These are phyloP conservation scores for Medicago ruthenica DNA, from an alignment of 306 rosid species.

Conservation along the genomic window DNA sequence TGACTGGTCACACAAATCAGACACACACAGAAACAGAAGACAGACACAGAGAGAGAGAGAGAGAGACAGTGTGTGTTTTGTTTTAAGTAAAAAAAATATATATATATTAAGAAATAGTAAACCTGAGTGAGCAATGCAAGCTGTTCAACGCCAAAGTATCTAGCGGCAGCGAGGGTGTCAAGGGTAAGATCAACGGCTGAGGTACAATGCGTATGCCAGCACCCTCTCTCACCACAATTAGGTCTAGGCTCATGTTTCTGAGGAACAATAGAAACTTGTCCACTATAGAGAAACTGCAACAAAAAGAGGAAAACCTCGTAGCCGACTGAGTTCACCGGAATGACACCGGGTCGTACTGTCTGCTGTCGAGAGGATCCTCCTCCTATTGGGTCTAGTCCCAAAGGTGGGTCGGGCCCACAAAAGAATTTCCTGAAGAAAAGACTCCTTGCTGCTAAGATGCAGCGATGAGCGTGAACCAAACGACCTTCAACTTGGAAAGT, in stretches of 20 bases:
- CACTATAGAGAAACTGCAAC: constrained; percentile 92
- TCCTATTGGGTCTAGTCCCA: constrained; percentile 58
- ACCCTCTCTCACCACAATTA: constrained; percentile 91
- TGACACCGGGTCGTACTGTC: constrained; percentile 53
- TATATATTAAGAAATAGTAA: background rate
- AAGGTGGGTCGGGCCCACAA: constrained; percentile 75
- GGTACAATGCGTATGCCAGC: constrained; percentile 99
- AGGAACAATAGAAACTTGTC: constrained; percentile 93
- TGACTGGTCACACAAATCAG: constrained; percentile 54
- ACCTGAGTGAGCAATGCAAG: constrained; percentile 99
- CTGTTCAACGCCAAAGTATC: constrained; percentile 95
- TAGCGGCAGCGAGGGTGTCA: constrained; percentile 91
- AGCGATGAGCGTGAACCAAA: constrained; percentile 87
- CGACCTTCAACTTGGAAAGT: constrained; percentile 99
- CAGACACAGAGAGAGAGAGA: constrained; percentile 12
- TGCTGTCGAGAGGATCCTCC: constrained; percentile 29
- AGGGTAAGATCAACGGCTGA: constrained; percentile 99
- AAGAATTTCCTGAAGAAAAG: constrained; percentile 93
- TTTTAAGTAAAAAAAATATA: background rate
- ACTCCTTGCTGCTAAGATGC: constrained; percentile 94
- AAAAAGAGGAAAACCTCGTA: constrained; percentile 86
- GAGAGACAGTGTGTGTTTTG: background rate
- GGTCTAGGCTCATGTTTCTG: constrained; percentile 96
- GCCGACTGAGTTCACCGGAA: constrained; percentile 92
- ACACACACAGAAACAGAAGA: constrained; percentile 44